Evolutionary conservation across 805 yeast genomes (phyloP), one percentile per base, ranked within the genome.

Genomic region (Yamadazyma kitorensis): DNA sequence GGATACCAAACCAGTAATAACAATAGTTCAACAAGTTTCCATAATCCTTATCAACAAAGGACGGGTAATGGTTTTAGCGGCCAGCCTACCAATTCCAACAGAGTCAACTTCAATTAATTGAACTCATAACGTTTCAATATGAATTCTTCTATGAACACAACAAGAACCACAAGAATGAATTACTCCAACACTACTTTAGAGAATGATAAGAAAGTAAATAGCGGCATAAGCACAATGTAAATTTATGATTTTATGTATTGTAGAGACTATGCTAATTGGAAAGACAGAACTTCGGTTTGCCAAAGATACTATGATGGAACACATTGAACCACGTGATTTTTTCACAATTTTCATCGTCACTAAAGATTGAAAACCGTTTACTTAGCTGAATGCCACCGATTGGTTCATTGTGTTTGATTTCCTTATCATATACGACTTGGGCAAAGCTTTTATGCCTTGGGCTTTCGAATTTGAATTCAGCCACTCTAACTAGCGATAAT

Each of bases 271-370:
- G 12, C 31, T 33, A 15, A 34, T 29, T 14, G 15, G 13, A 13
- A 8, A 47, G 44, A 36, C 70, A 64, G 37, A 64, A 59, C 18
- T 59, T 55, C 8, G 71, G 72, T 30, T 62, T 66, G 0, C 78
- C 79, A 47, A 73, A 74, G 6, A 74, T 55, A 33, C 74, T 64
- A 36, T 70, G 71, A 41, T 65, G 76, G 40, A 76, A 68, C 0
- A 74, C 64, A 36, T 68, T 73, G 41, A 51, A 65, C 80, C 80
- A 74, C 0, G 78, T 74, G 8, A 75, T 64, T 3, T 67, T 67
- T 17, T 63, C 70, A 52, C 80, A 75, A 17, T 58, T 58, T 14
- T 47, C 48, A 2, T 52, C 52, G 16, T 37, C 31, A 24, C 52
- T 46, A 33, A 44, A 48, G 8, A 49, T 43, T 2, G 44, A 35